Evolutionary conservation across 345 rosid species (phyloP).

Genomic region (Diplotaxis tenuifolia): DNA sequence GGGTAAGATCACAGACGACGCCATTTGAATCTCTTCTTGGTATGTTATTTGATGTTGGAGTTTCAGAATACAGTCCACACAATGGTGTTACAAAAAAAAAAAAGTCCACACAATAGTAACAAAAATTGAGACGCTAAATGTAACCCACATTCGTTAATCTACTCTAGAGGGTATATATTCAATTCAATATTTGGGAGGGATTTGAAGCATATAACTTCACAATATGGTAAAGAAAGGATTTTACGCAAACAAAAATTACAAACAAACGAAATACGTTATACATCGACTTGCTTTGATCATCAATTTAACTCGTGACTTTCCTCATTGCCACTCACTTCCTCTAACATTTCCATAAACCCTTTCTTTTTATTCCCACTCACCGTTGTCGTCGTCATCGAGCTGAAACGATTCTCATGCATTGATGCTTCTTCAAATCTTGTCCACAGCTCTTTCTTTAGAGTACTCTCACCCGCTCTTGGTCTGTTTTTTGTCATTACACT

Average conservation of each 20-base stretch:
- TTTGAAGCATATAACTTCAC: not conserved
- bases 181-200: not conserved
- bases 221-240: not conserved
- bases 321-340: slow-evolving; percentile 71
- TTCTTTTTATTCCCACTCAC: slow-evolving; percentile 40
- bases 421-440: slow-evolving; percentile 90
- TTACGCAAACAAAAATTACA: slow-evolving; percentile 20
- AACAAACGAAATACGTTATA: not conserved
- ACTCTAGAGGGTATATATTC: not conserved
- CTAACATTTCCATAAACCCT: slow-evolving; percentile 88
- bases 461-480: slow-evolving; percentile 71
- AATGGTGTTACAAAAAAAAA: no score
- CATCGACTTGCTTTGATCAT: not conserved
- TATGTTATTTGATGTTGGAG: no score
- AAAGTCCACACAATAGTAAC: no score
- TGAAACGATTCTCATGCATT: slow-evolving; percentile 29
- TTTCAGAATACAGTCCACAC: no score
- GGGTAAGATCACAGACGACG: no score
- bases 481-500: slow-evolving; percentile 52
- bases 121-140: no score
- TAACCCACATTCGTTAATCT: not conserved
- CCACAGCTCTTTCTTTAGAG: slow-evolving; percentile 93
- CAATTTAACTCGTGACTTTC: slow-evolving; percentile 13
- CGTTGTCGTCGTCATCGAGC: slow-evolving; percentile 29
- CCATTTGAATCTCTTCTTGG: no score